Evolutionary conservation across 257 asterid genomes (phyloP).

Genomic region (Gardenia jasminoides): DNA sequence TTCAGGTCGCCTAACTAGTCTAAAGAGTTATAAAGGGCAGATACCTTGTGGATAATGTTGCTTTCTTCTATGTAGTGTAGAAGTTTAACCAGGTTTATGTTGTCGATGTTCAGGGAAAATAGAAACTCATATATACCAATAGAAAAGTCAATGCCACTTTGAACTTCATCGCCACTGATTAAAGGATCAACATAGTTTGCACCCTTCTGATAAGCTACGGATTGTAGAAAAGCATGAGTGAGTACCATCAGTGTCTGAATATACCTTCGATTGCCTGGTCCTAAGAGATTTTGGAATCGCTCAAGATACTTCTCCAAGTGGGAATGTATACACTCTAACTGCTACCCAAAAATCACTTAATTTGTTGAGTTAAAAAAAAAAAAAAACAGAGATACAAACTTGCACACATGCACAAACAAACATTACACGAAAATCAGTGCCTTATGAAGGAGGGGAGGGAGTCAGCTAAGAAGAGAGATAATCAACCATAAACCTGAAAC

Average conservation of each 20-base stretch:
- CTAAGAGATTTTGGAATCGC: constrained; percentile 70
- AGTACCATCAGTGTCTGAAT: constrained; percentile 83
- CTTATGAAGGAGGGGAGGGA: background rate
- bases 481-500: background rate
- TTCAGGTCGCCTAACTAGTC: constrained; percentile 10
- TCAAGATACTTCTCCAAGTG: constrained; percentile 68
- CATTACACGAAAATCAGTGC: background rate
- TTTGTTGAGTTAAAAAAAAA: background rate
- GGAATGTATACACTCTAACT: constrained; percentile 69
- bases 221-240: constrained; percentile 56
- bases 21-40: constrained; percentile 14
- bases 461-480: background rate
- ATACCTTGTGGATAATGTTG: constrained; percentile 81
- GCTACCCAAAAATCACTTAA: constrained; percentile 29
- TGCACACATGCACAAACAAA: background rate
- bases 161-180: constrained; percentile 37
- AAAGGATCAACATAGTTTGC: constrained; percentile 25
- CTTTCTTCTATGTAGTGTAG: constrained; percentile 70
- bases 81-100: constrained; percentile 83
- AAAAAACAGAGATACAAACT: background rate
- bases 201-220: constrained; percentile 36
- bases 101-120: constrained; percentile 85
- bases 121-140: constrained; percentile 79
- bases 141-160: constrained; percentile 42
- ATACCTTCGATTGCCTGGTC: constrained; percentile 92